These are phyloP conservation scores for Friedmanniomyces simplex DNA, from an alignment of 495 filamentous ascomycete species.

Conservation along the genomic window DNA sequence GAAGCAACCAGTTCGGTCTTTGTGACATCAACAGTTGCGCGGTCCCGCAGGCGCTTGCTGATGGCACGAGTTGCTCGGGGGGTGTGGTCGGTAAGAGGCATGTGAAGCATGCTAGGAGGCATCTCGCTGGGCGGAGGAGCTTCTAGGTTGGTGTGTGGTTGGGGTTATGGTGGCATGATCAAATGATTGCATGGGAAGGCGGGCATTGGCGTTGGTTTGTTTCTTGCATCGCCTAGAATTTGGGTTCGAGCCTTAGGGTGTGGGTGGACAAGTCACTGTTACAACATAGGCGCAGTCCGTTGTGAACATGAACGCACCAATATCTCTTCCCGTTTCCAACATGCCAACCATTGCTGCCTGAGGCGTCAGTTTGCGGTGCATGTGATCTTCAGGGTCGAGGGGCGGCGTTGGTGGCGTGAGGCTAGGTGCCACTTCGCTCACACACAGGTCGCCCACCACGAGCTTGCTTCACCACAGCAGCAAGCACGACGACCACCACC, in stretches of 20 bases:
- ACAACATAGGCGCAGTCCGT: too few species aligned
- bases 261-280: too few species aligned
- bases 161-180: neutral
- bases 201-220: neutral
- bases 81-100: conserved; percentile 19
- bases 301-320: neutral
- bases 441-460: neutral
- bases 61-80: conserved; percentile 26
- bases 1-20: conserved; percentile 25
- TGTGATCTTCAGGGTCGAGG: neutral
- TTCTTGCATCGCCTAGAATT: neutral
- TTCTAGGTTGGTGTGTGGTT: neutral
- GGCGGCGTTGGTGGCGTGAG: neutral
- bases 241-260: too few species aligned
- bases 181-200: neutral
- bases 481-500: neutral
- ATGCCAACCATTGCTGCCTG: neutral
- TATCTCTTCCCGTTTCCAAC: too few species aligned
- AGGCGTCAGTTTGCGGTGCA: neutral
- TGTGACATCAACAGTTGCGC: conserved; percentile 28
- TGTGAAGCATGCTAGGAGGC: conserved; percentile 5
- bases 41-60: conserved; percentile 24
- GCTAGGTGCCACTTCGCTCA: neutral
- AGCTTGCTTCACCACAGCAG: neutral
- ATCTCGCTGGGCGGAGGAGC: neutral